Evolutionary conservation across 1,284 basidiomycete genomes (phyloP), one percentile per base, ranked within the genome.

Genomic region (Athelia sp.): DNA sequence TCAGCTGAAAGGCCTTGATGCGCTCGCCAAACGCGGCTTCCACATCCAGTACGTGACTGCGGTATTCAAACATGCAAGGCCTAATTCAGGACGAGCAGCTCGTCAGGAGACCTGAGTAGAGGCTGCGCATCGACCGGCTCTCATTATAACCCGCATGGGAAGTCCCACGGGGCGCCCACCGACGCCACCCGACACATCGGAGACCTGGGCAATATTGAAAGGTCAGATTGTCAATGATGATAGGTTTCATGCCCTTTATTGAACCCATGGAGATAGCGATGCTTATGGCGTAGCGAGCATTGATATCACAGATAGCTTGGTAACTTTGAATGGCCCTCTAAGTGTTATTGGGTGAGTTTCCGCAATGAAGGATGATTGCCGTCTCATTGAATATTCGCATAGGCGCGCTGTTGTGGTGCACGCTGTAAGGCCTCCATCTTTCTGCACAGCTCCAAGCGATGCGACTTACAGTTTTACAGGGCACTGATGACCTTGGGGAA

Each of bases 121-220:
- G 88, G 87, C 8, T 92, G 90, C 67, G 61, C 72, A 14, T 85
- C 84, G 19, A 77, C 89, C 32, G 87, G 87, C 10, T 58, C 81
- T 43, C 90, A 92, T 67, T 91, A 82, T 73, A 92, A 92, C 69
- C 87, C 87, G 0, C 75, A 75, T 61, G 71, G 67, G 29, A 74
- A 76, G 59, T 78, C 70, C 31, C 90, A 92, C 58, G 88, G 88
- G 49, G 82, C 74, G 3, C 86, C 79, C 19, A 63, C 65, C 11
- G 79, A 81, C 60, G 42, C 58, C 1, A 71, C 73, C 52, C 74
- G 88, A 54, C 90, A 92, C 65, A 78, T 86, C 22, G 89, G 90
- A 15, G 90, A 93, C 62, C 67, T 92, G 52, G 90, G 88, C 34
- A 86, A 92, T 64, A 80, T 92, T 59, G 60, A 76, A 58, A 77